Percentiles rank a stretch among this genome's conserved stretches.
These are phyloP conservation scores for Petunia axillaris DNA, from an alignment of 257 asterid genomes.

Conservation along the genomic window DNA sequence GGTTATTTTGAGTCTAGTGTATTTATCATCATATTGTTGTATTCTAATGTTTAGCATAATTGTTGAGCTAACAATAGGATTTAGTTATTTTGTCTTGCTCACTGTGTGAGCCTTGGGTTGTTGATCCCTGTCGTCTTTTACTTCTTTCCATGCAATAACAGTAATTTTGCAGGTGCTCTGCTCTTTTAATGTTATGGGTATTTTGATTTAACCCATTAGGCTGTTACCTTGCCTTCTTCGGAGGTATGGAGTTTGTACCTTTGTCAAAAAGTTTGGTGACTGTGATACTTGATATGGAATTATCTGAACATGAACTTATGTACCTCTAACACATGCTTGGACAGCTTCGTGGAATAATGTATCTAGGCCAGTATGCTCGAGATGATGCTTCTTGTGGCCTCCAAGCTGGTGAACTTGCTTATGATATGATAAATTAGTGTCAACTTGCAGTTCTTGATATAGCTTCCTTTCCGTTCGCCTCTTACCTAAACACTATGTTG, in stretches of 20 bases:
- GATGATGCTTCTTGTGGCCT: constrained; percentile 30
- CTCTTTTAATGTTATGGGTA: constrained; percentile 34
- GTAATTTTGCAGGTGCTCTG: constrained; percentile 39
- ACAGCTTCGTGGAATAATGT: constrained; percentile 27
- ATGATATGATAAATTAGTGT: background rate
- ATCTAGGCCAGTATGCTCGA: constrained; percentile 18
- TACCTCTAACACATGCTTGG: constrained; percentile 20
- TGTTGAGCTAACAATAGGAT: background rate
- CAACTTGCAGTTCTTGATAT: constrained; percentile 7
- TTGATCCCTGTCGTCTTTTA: constrained; percentile 9
- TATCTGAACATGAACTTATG: constrained; percentile 10
- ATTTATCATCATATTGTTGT: background rate
- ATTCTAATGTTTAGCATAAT: background rate
- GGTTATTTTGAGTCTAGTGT: too few species aligned
- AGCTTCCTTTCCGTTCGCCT: constrained; percentile 19
- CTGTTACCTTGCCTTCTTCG: constrained; percentile 21
- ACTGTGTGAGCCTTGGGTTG: constrained; percentile 9
- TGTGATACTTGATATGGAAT: constrained; percentile 27
- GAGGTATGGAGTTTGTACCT: constrained; percentile 39
- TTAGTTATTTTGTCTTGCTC: background rate
- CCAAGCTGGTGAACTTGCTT: constrained; percentile 29
- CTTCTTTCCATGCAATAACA: constrained; percentile 21
- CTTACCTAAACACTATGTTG: background rate
- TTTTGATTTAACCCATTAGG: constrained; percentile 28
- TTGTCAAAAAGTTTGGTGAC: constrained; percentile 8